A percentile compares a stretch with the other conserved stretches of the same genome.
phyloP scores from a whole-genome alignment of 129 eudicot genomes.

The Flaveria brownii region DNA sequence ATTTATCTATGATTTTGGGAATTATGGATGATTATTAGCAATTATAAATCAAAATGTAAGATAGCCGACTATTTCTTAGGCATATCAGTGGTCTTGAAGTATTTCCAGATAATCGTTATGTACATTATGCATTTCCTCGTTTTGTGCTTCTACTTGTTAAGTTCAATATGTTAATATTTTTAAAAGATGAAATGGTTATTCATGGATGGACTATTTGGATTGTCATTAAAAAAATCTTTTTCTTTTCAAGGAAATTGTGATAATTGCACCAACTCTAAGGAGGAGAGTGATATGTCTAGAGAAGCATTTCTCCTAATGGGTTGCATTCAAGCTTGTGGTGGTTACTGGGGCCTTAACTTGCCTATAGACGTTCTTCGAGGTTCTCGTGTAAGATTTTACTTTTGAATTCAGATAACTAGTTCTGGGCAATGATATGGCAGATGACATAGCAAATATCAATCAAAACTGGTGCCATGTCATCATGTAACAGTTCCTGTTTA shows the following conservation, averaged over 20 bases:
- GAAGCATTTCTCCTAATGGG: constrained; percentile 86
- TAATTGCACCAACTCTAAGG: constrained; percentile 71
- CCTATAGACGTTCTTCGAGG: constrained; percentile 96
- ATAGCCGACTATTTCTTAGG: not conserved
- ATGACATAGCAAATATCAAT: not conserved
- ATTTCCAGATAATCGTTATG: constrained; percentile 4
- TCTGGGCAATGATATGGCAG: not conserved
- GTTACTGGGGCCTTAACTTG: constrained; percentile 83
- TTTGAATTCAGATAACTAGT: constrained; percentile 17
- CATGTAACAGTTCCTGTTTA: not conserved
- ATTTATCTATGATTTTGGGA: constrained; percentile 3
- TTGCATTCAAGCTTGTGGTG: constrained; percentile 77
- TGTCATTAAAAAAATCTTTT: constrained; percentile 6
- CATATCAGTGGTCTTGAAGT: not conserved
- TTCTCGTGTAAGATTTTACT: constrained; percentile 72
- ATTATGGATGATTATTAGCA: constrained; percentile 11
- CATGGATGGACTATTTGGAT: constrained; percentile 10
- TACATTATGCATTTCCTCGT: not conserved
- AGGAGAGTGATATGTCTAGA: constrained; percentile 71
- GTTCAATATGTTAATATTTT: not conserved
- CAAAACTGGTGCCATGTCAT: not conserved
- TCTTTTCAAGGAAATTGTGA: constrained; percentile 75
- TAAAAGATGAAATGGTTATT: constrained; percentile 22
- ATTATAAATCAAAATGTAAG: not conserved
- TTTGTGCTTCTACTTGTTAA: constrained; percentile 12